Percentiles rank a stretch among this genome's conserved stretches.
Evolutionary conservation across 2,329 filamentous ascomycete species (phyloP).

Genomic region (Diaporthe helianthi): DNA sequence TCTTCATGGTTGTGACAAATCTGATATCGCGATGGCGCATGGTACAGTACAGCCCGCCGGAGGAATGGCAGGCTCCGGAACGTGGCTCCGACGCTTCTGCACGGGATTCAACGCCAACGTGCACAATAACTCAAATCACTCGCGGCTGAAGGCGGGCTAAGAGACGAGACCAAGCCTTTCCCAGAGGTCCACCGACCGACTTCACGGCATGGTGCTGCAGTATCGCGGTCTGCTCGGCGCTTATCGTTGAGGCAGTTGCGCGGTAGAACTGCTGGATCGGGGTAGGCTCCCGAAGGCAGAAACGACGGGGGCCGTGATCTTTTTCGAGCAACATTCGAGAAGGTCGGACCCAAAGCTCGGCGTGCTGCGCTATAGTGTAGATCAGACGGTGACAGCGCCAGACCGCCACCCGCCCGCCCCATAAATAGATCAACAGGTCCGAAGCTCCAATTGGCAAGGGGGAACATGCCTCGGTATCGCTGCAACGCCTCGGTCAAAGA

Average conservation of each 20-base stretch:
- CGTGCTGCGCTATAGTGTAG: neutral
- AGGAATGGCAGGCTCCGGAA: slow-evolving; percentile 9
- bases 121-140: slow-evolving; percentile 23
- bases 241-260: slow-evolving; percentile 6
- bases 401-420: slow-evolving; percentile 19
- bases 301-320: neutral
- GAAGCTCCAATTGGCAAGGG: too few relatives aligned
- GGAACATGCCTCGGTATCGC: slow-evolving; percentile 14
- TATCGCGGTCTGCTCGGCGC: slow-evolving; percentile 7
- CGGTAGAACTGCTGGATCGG: slow-evolving; percentile 21
- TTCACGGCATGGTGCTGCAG: slow-evolving; percentile 16
- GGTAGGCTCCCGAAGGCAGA: slow-evolving; percentile 7
- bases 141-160: slow-evolving; percentile 9
- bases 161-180: neutral
- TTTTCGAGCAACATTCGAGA: neutral
- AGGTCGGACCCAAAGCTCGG: neutral
- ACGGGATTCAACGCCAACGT: neutral
- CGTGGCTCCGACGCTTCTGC: slow-evolving; percentile 11
- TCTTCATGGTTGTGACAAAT: too few relatives aligned
- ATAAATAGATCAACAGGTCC: slow-evolving; percentile 13
- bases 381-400: slow-evolving; percentile 19
- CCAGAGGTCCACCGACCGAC: slow-evolving; percentile 4
- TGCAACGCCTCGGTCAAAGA: slow-evolving; percentile 1
- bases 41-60: neutral
- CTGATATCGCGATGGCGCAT: slow-evolving; percentile 4